A percentile compares a stretch with the other conserved stretches of the same genome.
Conservation (phyloP, 306 rosid species). For the Malus sylvestris region DNA sequence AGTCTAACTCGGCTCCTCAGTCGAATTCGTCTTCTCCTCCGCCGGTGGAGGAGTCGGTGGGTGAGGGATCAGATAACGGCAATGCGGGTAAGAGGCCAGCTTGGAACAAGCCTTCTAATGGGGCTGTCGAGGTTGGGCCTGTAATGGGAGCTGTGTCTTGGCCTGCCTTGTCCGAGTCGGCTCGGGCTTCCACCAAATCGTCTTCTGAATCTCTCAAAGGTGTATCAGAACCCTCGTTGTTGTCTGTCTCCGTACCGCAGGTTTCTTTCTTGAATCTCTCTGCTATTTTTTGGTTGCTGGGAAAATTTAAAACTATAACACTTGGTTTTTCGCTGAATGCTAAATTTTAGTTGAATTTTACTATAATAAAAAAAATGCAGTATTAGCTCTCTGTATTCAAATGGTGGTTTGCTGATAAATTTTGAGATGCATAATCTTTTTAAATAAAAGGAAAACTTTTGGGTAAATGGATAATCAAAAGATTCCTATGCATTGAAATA, state of each 20-base stretch:
- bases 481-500: neutral
- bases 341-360: neutral
- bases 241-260: conserved; percentile 43
- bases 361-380: neutral
- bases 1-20: neutral
- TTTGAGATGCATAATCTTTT: neutral
- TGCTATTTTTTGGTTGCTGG: neutral
- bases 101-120: conserved; percentile 70
- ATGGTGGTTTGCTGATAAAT: neutral
- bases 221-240: conserved; percentile 45
- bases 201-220: conserved; percentile 48
- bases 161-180: conserved; percentile 62
- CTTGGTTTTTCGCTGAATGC: neutral
- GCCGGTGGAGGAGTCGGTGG: conserved; percentile 27
- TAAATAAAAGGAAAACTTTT: neutral
- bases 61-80: conserved; percentile 38
- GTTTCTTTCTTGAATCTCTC: conserved; percentile 33
- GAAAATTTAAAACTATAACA: neutral
- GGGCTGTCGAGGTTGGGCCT: conserved; percentile 42
- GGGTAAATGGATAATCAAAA: neutral
- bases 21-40: conserved; percentile 25
- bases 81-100: conserved; percentile 52
- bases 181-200: conserved; percentile 40
- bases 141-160: conserved; percentile 69
- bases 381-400: neutral